Base-by-base conservation (phyloP, 805 yeast species). In the Scheffersomyces amazonensis region DNA sequence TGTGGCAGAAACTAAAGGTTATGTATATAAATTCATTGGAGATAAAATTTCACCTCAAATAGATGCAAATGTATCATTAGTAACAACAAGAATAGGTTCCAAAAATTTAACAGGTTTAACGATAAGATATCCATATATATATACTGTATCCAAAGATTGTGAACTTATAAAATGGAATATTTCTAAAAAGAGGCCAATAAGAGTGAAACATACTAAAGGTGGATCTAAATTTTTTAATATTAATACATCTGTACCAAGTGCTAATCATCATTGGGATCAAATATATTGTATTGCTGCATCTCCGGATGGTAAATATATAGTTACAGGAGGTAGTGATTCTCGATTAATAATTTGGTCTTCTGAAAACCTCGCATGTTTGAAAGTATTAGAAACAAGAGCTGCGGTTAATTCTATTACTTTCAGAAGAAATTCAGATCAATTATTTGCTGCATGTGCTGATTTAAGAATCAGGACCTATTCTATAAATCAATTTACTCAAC, bases 381-480 rank as follows among this genome's bases (percentile, higher is more conserved):
- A 86, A 52, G 90, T 83, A 12, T 68, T 93, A 43, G 90, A 84
- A 41, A 83, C 93, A 1, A 75, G 81, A 38, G 87, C 93, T 28
- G 78, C 77, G 27, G 83, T 91, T 5, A 69, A 83, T 46, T 76
- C 91, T 15, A 61, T 90, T 36, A 73, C 78, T 2, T 93, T 93
- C 66, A 80, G 96, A 48, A 75, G 90, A 51, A 79, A 77, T 41
- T 72, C 91, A 3, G 93, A 85, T 63, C 93, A 88, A 59, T 69
- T 93, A 43, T 93, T 83, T 56, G 98, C 90, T 17, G 85, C 96
- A 1, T 88, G 96, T 64, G 91, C 89, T 1, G 99, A 93, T 61
- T 77, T 89, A 54, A 83, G 90, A 50, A 83, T 93, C 48, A 78
- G 97, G 58, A 86, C 95, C 0, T 93, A 78, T 59, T 83, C 90